Evolutionary conservation across 2,329 filamentous ascomycete species (phyloP).

Genomic region (Neonectria punicea): DNA sequence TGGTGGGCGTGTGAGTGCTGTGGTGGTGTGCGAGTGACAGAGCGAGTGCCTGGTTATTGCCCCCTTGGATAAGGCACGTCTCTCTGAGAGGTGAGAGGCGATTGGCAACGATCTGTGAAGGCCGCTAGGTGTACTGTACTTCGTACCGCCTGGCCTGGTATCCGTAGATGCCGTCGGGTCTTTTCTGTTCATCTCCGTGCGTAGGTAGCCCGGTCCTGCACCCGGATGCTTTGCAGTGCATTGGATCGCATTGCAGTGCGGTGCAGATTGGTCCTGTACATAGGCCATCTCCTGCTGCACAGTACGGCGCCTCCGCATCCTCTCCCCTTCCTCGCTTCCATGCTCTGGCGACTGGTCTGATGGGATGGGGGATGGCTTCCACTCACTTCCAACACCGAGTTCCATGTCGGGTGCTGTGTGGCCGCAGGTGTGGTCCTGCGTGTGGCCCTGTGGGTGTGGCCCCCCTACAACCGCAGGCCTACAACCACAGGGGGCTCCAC

Average conservation of each 20-base stretch:
- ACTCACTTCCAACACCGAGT: conserved; percentile 16
- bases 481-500: conserved; percentile 23
- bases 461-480: conserved; percentile 21
- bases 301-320: conserved; percentile 2
- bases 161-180: conserved; percentile 17
- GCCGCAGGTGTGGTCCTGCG: conserved; percentile 12
- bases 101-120: neutral
- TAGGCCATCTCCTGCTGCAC: conserved; percentile 3
- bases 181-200: conserved; percentile 21
- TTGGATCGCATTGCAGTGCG: neutral
- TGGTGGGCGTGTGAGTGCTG: conserved; percentile 33
- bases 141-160: neutral
- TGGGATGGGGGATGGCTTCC: conserved; percentile 10
- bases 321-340: neutral
- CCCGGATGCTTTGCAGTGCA: conserved; percentile 24
- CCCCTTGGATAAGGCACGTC: conserved; percentile 2
- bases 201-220: conserved; percentile 11
- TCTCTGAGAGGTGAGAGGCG: neutral
- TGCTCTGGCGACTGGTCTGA: neutral
- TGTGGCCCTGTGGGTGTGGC: conserved; percentile 6
- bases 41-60: conserved; percentile 2
- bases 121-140: neutral
- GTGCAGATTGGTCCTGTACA: neutral
- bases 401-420: conserved; percentile 17
- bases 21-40: conserved; percentile 26